Percentiles rank a stretch among this genome's conserved stretches.
phyloP scores from a whole-genome alignment of 2,329 filamentous ascomycete genomes.

The Dothideomycetes sp. region DNA sequence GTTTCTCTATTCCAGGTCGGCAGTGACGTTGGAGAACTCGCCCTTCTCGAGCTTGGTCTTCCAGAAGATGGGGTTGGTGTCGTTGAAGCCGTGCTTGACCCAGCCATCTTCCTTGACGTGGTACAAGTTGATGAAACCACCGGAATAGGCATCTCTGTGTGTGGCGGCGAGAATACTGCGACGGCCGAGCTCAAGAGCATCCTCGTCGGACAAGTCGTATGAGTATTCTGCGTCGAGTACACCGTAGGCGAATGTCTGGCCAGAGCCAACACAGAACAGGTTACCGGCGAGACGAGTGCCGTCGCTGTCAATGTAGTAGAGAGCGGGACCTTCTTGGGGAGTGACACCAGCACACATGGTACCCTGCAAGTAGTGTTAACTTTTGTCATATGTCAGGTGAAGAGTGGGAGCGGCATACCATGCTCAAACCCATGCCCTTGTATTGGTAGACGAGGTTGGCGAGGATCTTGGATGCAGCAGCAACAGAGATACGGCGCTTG shows the following conservation, averaged over 20 bases:
- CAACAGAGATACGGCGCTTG: constrained; percentile 97
- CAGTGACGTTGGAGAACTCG: constrained; percentile 94
- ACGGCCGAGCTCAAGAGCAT: constrained; percentile 81
- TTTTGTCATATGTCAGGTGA: neutral
- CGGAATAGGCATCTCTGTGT: constrained; percentile 96
- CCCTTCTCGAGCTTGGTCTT: constrained; percentile 97
- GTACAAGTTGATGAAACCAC: constrained; percentile 97
- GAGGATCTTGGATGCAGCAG: constrained; percentile 95
- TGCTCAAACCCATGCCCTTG: constrained; percentile 97
- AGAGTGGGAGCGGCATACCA: constrained; percentile 41
- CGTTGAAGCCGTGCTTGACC: constrained; percentile 97
- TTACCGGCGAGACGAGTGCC: constrained; percentile 88
- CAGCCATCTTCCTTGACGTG: constrained; percentile 98
- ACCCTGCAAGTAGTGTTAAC: constrained; percentile 38
- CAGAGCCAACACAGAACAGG: constrained; percentile 95
- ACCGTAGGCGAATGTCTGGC: constrained; percentile 97
- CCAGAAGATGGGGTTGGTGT: constrained; percentile 99
- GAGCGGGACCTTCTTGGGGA: constrained; percentile 85
- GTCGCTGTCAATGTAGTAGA: constrained; percentile 99
- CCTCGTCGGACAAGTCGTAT: constrained; percentile 79
- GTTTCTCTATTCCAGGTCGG: constrained; percentile 50
- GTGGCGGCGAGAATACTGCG: constrained; percentile 93
- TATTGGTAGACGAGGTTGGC: constrained; percentile 97
- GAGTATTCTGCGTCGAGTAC: constrained; percentile 92
- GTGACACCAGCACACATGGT: constrained; percentile 99